Percentiles rank a stretch among this genome's conserved stretches.
phyloP scores from a whole-genome alignment of 2,329 filamentous ascomycete species.

The Pseudocercospora vitis region DNA sequence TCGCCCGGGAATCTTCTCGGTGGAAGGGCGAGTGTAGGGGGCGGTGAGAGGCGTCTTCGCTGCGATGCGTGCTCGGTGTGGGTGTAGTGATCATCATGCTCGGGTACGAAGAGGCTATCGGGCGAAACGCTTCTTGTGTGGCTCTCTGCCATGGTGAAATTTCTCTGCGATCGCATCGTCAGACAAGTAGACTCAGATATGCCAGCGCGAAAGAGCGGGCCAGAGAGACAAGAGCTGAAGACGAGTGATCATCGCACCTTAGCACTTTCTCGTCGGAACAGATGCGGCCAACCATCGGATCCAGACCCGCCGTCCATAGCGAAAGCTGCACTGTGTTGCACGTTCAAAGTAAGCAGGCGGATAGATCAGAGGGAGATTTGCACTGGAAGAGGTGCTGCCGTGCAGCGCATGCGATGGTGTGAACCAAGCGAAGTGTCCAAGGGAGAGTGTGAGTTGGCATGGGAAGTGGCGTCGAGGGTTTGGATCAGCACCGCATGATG shows the following conservation, averaged over 20 bases:
- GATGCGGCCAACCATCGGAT: conserved; percentile 11
- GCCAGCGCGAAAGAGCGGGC: not conserved
- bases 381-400: conserved; percentile 3
- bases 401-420: conserved; percentile 1
- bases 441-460: conserved; percentile 12
- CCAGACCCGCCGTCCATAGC: conserved; percentile 17
- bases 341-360: not conserved
- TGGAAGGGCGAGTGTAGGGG: conserved; percentile 30
- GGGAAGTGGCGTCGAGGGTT: conserved; percentile 6
- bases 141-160: conserved; percentile 24
- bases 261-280: conserved; percentile 19
- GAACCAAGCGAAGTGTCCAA: conserved; percentile 8
- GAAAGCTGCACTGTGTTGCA: not conserved
- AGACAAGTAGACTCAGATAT: conserved; percentile 10
- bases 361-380: not conserved
- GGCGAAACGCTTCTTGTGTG: conserved; percentile 21
- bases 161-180: conserved; percentile 21
- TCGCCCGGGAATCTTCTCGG: conserved; percentile 47
- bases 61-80: conserved; percentile 36
- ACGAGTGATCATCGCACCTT: conserved; percentile 13
- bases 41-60: conserved; percentile 26
- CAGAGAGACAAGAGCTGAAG: not conserved
- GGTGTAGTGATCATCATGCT: conserved; percentile 31
- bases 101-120: conserved; percentile 33
- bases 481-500: not conserved